Evolutionary conservation across 805 yeast species (phyloP).

Genomic region (Metschnikowia gelsemii): DNA sequence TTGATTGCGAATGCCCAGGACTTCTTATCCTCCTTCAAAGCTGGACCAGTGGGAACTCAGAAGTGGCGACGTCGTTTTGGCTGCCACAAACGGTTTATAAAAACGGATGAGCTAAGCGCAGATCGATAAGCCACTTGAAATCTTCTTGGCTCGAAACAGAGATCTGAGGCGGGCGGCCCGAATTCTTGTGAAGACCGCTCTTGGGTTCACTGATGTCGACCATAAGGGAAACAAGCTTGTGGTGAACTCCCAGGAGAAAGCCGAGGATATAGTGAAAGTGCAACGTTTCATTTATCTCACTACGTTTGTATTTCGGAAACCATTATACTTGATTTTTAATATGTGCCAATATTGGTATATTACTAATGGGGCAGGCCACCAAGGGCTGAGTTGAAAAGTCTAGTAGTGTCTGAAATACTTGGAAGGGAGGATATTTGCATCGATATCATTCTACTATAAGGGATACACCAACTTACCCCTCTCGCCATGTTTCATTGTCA

Average conservation of each 20-base stretch:
- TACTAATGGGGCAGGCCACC: no score
- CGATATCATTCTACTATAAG: no score
- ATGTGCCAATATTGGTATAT: no score
- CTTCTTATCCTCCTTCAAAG: background rate
- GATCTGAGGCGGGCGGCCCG: constrained; percentile 6
- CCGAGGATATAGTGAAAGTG: constrained; percentile 5
- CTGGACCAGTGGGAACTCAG: constrained; percentile 2
- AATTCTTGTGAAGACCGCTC: constrained; percentile 4
- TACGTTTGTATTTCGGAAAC: no score
- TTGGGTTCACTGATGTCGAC: background rate
- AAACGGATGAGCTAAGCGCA: constrained; percentile 2
- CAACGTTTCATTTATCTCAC: no score
- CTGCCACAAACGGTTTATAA: constrained; percentile 5
- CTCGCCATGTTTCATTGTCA: no score
- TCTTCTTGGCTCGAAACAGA: background rate
- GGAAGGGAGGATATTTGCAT: no score
- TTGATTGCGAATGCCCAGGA: background rate
- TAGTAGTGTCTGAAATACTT: no score
- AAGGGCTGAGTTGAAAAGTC: no score
- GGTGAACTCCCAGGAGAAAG: constrained; percentile 1
- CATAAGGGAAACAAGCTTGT: background rate
- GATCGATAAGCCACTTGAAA: background rate
- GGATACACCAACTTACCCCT: no score
- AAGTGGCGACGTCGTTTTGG: constrained; percentile 5
- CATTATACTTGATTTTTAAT: no score